These are phyloP conservation scores for Alternaria tenuissima DNA, from an alignment of 2,329 filamentous ascomycete genomes.

Conservation along the genomic window DNA sequence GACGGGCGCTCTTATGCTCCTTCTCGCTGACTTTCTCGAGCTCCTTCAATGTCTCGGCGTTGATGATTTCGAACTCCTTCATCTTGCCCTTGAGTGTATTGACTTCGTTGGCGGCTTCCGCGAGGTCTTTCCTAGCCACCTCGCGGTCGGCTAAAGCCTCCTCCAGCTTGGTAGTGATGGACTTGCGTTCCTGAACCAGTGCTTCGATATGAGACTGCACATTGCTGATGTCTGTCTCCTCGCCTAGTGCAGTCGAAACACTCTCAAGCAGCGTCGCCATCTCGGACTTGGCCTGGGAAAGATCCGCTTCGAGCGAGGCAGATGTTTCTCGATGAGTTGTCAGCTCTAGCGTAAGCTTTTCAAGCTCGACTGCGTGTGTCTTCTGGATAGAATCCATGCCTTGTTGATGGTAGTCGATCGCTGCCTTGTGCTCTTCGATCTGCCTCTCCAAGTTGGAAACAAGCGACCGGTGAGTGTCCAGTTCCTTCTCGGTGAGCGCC, in stretches of 20 bases:
- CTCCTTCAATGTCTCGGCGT: slow-evolving; percentile 65
- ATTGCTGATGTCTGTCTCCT: slow-evolving; percentile 60
- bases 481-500: slow-evolving; percentile 62
- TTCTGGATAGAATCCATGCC: slow-evolving; percentile 62
- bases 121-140: slow-evolving; percentile 53
- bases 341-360: slow-evolving; percentile 49
- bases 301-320: slow-evolving; percentile 62
- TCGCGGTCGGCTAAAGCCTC: slow-evolving; percentile 55
- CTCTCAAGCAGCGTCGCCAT: slow-evolving; percentile 67
- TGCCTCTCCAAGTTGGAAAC: slow-evolving; percentile 65
- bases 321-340: slow-evolving; percentile 42
- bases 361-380: slow-evolving; percentile 65
- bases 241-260: slow-evolving; percentile 70
- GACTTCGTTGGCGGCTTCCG: slow-evolving; percentile 50
- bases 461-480: slow-evolving; percentile 60
- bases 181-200: slow-evolving; percentile 56
- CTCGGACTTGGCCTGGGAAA: slow-evolving; percentile 67
- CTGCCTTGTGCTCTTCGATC: slow-evolving; percentile 64
- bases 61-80: slow-evolving; percentile 56
- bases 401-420: slow-evolving; percentile 63
- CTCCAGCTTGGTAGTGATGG: slow-evolving; percentile 53
- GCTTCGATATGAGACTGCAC: slow-evolving; percentile 55
- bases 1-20: slow-evolving; percentile 89
- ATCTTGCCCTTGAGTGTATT: slow-evolving; percentile 54
- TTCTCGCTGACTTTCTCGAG: slow-evolving; percentile 65